Evolutionary conservation across 2,329 filamentous ascomycete genomes (phyloP).

Genomic region (Falciphora oryzae): DNA sequence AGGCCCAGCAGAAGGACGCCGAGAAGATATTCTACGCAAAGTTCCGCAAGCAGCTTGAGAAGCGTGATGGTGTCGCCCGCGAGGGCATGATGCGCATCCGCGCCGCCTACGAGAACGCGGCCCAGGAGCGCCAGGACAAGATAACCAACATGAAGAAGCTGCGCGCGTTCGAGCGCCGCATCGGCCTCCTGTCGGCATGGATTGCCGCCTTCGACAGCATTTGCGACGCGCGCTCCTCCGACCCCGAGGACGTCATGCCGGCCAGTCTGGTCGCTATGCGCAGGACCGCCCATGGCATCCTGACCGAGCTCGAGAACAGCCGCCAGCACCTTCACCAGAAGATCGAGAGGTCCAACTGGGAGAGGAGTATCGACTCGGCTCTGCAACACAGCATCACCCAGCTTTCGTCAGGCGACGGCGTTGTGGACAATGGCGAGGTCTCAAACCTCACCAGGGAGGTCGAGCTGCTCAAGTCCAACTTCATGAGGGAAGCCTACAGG

Average conservation of each 20-base stretch:
- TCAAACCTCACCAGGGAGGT: slow-evolving; percentile 73
- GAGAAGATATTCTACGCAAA: slow-evolving; percentile 79
- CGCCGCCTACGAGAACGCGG: slow-evolving; percentile 75
- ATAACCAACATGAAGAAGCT: slow-evolving; percentile 74
- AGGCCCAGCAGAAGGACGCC: slow-evolving; percentile 84
- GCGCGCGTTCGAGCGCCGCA: slow-evolving; percentile 76
- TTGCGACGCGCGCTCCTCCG: slow-evolving; percentile 59
- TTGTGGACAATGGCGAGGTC: slow-evolving; percentile 60
- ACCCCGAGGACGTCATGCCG: slow-evolving; percentile 60
- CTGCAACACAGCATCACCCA: slow-evolving; percentile 79
- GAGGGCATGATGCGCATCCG: slow-evolving; percentile 80
- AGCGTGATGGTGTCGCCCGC: slow-evolving; percentile 66
- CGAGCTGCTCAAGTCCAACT: slow-evolving; percentile 77
- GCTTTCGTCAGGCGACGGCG: slow-evolving; percentile 63
- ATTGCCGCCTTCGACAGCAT: slow-evolving; percentile 84
- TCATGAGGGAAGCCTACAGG: slow-evolving; percentile 70
- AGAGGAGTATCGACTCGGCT: slow-evolving; percentile 79
- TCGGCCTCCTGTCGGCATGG: slow-evolving; percentile 84
- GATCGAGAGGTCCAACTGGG: slow-evolving; percentile 77
- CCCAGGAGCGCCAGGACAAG: slow-evolving; percentile 71
- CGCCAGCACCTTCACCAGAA: slow-evolving; percentile 86
- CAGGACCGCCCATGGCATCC: slow-evolving; percentile 82
- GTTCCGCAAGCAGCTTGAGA: slow-evolving; percentile 85
- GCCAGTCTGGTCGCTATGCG: slow-evolving; percentile 67
- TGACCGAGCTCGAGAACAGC: slow-evolving; percentile 84